Evolutionary conservation across 176 grass and related monocot genomes (phyloP).

Genomic region (Carex parvula): DNA sequence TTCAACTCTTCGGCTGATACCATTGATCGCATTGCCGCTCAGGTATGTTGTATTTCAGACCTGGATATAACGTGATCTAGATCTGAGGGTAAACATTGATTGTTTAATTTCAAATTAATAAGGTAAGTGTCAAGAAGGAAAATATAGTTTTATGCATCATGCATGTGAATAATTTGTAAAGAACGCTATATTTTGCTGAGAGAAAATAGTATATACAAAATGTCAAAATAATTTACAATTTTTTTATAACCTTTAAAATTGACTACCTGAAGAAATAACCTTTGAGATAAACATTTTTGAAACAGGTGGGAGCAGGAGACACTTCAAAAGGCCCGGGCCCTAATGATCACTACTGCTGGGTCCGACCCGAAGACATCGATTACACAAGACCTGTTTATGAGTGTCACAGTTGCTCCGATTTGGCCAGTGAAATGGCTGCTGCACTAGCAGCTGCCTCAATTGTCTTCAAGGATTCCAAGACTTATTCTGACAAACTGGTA

Average conservation of each 20-base stretch:
- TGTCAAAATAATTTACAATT: neutral
- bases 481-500: conserved; percentile 75
- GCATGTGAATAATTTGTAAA: neutral
- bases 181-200: neutral
- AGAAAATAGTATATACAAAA: neutral
- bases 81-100: neutral
- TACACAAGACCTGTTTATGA: conserved; percentile 70
- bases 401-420: conserved; percentile 77
- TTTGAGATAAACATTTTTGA: conserved; percentile 27
- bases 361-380: conserved; percentile 77
- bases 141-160: neutral
- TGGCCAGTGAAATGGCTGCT: conserved; percentile 82
- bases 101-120: neutral
- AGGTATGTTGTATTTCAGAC: conserved; percentile 42
- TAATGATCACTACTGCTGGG: conserved; percentile 95
- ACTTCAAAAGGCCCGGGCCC: conserved; percentile 62
- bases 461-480: conserved; percentile 85
- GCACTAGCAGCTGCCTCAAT: conserved; percentile 89
- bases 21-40: conserved; percentile 58
- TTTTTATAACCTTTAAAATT: neutral
- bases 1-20: conserved; percentile 88
- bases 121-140: neutral
- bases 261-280: neutral
- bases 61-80: neutral
- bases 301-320: conserved; percentile 73